These are phyloP conservation scores for Plasmodium fragile DNA, from an alignment of 169 alveolate genomes.

Conservation along the genomic window DNA sequence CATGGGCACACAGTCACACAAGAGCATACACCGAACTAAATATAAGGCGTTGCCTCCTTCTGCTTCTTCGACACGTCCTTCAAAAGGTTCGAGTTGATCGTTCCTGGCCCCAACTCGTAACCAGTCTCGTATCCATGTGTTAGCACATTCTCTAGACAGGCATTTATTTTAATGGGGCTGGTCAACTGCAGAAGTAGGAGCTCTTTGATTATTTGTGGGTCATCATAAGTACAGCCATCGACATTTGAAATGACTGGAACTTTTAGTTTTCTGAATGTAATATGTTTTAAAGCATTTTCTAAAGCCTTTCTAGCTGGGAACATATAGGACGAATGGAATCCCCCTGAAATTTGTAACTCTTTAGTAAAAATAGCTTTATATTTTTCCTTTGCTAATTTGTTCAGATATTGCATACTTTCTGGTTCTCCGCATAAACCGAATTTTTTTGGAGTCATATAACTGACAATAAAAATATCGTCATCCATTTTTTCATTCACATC, in stretches of 20 bases:
- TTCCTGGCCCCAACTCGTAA: constrained; percentile 81
- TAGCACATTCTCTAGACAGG: constrained; percentile 49
- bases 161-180: constrained; percentile 76
- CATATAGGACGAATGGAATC: constrained; percentile 80
- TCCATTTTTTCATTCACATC: constrained; percentile 57
- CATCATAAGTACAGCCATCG: constrained; percentile 79
- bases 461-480: constrained; percentile 71
- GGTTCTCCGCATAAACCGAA: constrained; percentile 75
- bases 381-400: constrained; percentile 69
- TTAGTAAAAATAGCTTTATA: constrained; percentile 67
- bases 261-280: constrained; percentile 39
- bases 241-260: constrained; percentile 81
- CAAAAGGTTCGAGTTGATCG: constrained; percentile 72
- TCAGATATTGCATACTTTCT: constrained; percentile 65
- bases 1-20: background rate
- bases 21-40: background rate
- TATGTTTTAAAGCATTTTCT: constrained; percentile 40
- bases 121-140: constrained; percentile 75
- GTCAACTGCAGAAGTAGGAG: constrained; percentile 77
- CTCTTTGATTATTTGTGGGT: constrained; percentile 76
- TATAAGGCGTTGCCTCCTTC: constrained; percentile 55
- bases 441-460: constrained; percentile 73
- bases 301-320: constrained; percentile 78
- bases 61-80: constrained; percentile 63
- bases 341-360: constrained; percentile 78